Conservation (phyloP, 176 grass and related monocot genomes). For the Oryza meridionalis region DNA sequence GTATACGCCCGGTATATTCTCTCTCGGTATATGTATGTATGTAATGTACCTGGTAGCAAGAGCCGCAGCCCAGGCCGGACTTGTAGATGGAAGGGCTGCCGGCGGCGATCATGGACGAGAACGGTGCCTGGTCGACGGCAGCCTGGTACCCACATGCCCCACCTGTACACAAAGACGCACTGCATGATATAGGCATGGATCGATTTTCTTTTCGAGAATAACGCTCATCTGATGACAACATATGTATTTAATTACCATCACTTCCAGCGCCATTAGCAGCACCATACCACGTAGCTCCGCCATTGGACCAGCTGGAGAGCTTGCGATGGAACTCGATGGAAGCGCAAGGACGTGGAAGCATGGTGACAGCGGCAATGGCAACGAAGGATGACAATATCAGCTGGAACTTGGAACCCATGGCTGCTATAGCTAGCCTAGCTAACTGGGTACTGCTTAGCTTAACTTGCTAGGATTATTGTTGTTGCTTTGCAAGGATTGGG, state of each 20-base stretch:
- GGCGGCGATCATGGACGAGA: conserved; percentile 74
- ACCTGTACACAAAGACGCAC: conserved; percentile 24
- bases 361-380: background rate
- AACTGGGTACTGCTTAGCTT: background rate
- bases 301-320: conserved; percentile 55
- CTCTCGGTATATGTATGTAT: background rate
- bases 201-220: background rate
- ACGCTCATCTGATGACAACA: background rate
- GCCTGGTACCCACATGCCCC: conserved; percentile 68
- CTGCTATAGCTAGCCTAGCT: background rate
- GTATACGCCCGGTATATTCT: background rate
- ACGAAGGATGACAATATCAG: conserved; percentile 15
- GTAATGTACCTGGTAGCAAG: conserved; percentile 61
- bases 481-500: conserved; percentile 10
- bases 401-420: conserved; percentile 45
- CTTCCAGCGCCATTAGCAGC: conserved; percentile 63
- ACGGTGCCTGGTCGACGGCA: conserved; percentile 52
- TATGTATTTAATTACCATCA: conserved; percentile 51
- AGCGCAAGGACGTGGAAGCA: conserved; percentile 32
- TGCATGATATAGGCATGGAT: background rate
- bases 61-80: conserved; percentile 63
- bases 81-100: conserved; percentile 53
- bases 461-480: background rate
- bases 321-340: conserved; percentile 51
- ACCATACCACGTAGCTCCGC: conserved; percentile 79